phyloP scores from a whole-genome alignment of 208 protist genomes.

The Trypanosoma mega region DNA sequence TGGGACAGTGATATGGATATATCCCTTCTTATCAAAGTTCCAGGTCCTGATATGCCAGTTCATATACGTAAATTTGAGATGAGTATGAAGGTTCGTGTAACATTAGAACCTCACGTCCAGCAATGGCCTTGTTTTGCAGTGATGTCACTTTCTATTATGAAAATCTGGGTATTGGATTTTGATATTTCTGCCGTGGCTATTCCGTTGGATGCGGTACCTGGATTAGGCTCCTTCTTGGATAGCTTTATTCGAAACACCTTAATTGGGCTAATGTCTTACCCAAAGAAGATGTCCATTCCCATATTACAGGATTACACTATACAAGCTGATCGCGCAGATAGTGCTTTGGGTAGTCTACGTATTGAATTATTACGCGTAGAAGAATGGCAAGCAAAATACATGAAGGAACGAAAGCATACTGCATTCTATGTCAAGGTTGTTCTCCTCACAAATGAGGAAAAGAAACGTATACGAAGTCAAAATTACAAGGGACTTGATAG shows the following conservation, averaged over 20 bases:
- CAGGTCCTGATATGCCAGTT: slow-evolving; percentile 69
- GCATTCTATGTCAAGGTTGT: slow-evolving; percentile 68
- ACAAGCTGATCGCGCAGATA: slow-evolving; percentile 34
- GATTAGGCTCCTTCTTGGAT: slow-evolving; percentile 57
- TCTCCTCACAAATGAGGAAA: slow-evolving; percentile 25
- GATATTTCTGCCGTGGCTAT: slow-evolving; percentile 55
- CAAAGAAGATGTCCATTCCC: slow-evolving; percentile 51
- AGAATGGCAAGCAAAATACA: slow-evolving; percentile 44
- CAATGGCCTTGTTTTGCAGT: slow-evolving; percentile 75
- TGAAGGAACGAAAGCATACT: slow-evolving; percentile 51
- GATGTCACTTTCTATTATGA: slow-evolving; percentile 58
- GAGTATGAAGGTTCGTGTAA: slow-evolving; percentile 53
- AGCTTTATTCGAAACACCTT: slow-evolving; percentile 71
- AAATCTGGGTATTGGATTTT: slow-evolving; percentile 58
- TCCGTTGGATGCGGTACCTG: slow-evolving; percentile 60
- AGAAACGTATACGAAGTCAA: slow-evolving; percentile 42
- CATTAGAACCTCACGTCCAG: slow-evolving; percentile 58
- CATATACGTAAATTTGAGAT: slow-evolving; percentile 53
- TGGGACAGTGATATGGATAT: slow-evolving; percentile 75
- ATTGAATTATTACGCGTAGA: slow-evolving; percentile 46
- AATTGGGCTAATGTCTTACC: slow-evolving; percentile 57
- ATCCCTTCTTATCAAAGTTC: slow-evolving; percentile 48
- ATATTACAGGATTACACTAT: slow-evolving; percentile 54
- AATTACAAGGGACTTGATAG: slow-evolving; percentile 57
- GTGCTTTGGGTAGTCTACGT: slow-evolving; percentile 57